These are phyloP conservation scores for Colletotrichum karsti DNA, from an alignment of 2,329 filamentous ascomycete genomes.

Conservation along the genomic window DNA sequence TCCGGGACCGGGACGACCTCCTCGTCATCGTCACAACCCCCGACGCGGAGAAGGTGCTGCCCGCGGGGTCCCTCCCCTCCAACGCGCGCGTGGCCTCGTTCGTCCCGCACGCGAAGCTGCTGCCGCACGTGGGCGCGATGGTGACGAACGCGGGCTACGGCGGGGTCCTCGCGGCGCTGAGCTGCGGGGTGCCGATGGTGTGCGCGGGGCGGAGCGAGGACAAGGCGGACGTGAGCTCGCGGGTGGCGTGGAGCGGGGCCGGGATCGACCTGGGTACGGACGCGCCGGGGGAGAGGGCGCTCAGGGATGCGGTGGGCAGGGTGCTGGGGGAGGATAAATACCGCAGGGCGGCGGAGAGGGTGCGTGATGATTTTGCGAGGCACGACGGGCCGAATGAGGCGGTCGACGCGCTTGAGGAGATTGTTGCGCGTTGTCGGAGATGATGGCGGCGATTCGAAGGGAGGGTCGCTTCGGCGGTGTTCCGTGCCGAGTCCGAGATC, in stretches of 20 bases:
- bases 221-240: slow-evolving; percentile 38
- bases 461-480: not conserved
- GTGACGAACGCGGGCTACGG: slow-evolving; percentile 34
- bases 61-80: not conserved
- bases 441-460: not conserved
- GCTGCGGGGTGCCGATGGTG: slow-evolving; percentile 32
- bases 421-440: not conserved
- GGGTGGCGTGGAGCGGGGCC: slow-evolving; percentile 33
- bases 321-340: not conserved
- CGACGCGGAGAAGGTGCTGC: not conserved
- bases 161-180: slow-evolving; percentile 29
- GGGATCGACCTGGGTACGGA: slow-evolving; percentile 31
- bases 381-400: not conserved
- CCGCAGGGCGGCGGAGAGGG: not conserved
- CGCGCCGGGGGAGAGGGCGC: slow-evolving; percentile 11
- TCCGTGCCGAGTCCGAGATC: not conserved
- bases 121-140: slow-evolving; percentile 39
- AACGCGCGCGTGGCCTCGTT: slow-evolving; percentile 20
- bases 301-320: slow-evolving; percentile 12
- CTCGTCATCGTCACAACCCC: slow-evolving; percentile 13
- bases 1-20: not conserved
- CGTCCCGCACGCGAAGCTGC: slow-evolving; percentile 28
- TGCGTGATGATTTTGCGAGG: not conserved
- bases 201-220: slow-evolving; percentile 33
- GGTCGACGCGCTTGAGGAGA: not conserved